phyloP scores from a whole-genome alignment of 371 early-diverging fungal species.

The Mucor lusitanicus region DNA sequence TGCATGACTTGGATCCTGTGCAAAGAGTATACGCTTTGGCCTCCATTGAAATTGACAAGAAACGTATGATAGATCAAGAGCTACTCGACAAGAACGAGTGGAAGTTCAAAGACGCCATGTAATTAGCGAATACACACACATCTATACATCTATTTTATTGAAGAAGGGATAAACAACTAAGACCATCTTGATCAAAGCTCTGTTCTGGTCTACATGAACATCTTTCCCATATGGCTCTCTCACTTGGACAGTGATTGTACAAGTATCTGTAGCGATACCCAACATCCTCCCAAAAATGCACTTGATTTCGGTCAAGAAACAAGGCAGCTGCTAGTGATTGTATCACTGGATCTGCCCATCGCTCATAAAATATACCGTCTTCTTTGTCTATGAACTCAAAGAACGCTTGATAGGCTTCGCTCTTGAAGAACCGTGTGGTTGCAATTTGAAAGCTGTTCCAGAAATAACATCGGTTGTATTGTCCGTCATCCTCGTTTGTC shows the following conservation, averaged over 20 bases:
- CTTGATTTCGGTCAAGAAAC: constrained; percentile 74
- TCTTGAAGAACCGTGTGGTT: constrained; percentile 32
- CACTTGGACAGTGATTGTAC: constrained; percentile 36
- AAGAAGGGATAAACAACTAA: constrained; percentile 28
- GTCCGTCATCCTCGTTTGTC: constrained; percentile 31
- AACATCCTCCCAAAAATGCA: constrained; percentile 91
- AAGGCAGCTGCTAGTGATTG: constrained; percentile 91
- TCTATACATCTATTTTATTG: background rate
- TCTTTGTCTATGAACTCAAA: constrained; percentile 80
- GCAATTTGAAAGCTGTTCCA: constrained; percentile 80
- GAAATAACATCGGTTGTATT: constrained; percentile 77
- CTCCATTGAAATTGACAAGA: constrained; percentile 18
- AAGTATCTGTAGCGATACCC: constrained; percentile 58
- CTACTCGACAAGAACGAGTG: constrained; percentile 18
- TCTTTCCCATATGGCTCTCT: constrained; percentile 17
- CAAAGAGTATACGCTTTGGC: constrained; percentile 15
- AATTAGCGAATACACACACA: too few relatives aligned
- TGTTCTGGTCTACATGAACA: constrained; percentile 38
- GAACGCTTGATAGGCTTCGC: constrained; percentile 70
- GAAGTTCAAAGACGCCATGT: constrained; percentile 5
- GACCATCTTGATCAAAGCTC: constrained; percentile 36
- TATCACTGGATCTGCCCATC: constrained; percentile 57
- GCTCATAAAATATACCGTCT: constrained; percentile 92
- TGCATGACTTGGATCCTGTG: constrained; percentile 8
- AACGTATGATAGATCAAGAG: constrained; percentile 14